Evolutionary conservation across 495 filamentous ascomycete species (phyloP).

Genomic region (Cladorrhinum samala): DNA sequence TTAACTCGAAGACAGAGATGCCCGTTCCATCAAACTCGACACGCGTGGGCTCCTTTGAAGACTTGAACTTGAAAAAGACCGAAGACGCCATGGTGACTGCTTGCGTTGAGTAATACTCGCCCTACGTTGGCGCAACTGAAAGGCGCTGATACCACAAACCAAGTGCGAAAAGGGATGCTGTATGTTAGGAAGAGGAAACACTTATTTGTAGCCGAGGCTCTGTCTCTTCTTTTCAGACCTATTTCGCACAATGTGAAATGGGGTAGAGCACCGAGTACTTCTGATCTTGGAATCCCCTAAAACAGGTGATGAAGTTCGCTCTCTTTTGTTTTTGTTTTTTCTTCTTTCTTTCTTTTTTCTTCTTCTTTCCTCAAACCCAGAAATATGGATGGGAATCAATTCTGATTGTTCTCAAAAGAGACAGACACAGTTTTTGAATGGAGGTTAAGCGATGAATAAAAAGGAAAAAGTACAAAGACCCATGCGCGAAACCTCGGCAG

Average conservation of each 20-base stretch:
- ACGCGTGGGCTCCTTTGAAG: constrained; percentile 87
- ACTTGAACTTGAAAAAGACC: constrained; percentile 99
- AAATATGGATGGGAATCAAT: constrained; percentile 50
- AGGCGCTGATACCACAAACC: background rate
- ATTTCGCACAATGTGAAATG: constrained; percentile 30
- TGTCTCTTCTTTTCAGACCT: constrained; percentile 12
- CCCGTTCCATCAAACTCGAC: constrained; percentile 97
- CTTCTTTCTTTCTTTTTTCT: constrained; percentile 19
- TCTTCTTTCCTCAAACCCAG: constrained; percentile 36
- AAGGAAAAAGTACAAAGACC: constrained; percentile 36
- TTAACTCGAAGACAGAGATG: constrained; percentile 97
- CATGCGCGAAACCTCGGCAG: constrained; percentile 19
- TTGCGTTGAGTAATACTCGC: constrained; percentile 6
- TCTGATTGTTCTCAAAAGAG: constrained; percentile 51
- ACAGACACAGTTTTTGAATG: constrained; percentile 32
- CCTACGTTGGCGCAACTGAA: constrained; percentile 4
- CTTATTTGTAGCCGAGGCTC: constrained; percentile 11
- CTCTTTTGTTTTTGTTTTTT: constrained; percentile 14
- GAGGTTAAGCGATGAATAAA: constrained; percentile 23
- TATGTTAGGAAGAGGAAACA: constrained; percentile 25
- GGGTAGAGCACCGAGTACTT: constrained; percentile 30
- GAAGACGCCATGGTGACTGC: constrained; percentile 78
- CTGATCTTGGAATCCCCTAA: constrained; percentile 19
- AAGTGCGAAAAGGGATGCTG: constrained; percentile 21
- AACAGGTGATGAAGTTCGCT: background rate